Evolutionary conservation across 371 early-diverging fungal species (phyloP).

Genomic region (Mortierella sp.): DNA sequence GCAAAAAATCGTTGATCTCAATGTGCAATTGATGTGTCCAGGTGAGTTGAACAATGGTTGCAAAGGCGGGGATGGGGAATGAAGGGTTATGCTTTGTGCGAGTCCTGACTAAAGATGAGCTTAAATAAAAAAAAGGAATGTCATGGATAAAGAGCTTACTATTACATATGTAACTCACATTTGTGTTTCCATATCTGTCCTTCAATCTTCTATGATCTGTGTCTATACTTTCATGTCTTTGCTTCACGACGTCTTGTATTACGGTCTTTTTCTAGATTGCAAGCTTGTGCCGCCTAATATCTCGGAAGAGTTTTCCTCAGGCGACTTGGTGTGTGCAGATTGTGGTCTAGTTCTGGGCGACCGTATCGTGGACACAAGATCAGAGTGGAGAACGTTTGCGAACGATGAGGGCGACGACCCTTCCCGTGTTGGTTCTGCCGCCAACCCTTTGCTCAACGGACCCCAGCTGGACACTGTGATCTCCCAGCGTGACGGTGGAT

Average conservation of each 20-base stretch:
- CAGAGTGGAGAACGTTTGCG: constrained; percentile 99
- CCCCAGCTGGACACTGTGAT: constrained; percentile 94
- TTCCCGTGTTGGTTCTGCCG: constrained; percentile 98
- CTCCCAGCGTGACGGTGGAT: constrained; percentile 85
- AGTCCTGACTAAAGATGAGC: not conserved
- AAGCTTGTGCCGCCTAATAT: constrained; percentile 91
- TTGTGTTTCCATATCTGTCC: not conserved
- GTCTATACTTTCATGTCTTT: not conserved
- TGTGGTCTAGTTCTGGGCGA: constrained; percentile 98
- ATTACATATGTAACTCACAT: too few species aligned
- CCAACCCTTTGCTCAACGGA: constrained; percentile 92
- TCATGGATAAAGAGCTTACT: too few species aligned
- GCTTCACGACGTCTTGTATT: not conserved
- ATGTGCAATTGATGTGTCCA: constrained; percentile 55
- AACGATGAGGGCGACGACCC: constrained; percentile 98
- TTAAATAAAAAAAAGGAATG: too few species aligned
- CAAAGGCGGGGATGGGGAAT: not conserved
- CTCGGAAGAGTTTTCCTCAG: constrained; percentile 96
- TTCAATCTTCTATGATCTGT: not conserved
- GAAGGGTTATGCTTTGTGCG: not conserved
- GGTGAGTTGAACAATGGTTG: constrained; percentile 34
- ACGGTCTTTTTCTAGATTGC: constrained; percentile 73
- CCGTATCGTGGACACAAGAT: constrained; percentile 98
- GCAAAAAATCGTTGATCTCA: constrained; percentile 48
- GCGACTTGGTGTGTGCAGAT: constrained; percentile 97